Evolutionary conservation across 73 alveolate genomes (phyloP).

Genomic region (Blepharisma stoltei): DNA sequence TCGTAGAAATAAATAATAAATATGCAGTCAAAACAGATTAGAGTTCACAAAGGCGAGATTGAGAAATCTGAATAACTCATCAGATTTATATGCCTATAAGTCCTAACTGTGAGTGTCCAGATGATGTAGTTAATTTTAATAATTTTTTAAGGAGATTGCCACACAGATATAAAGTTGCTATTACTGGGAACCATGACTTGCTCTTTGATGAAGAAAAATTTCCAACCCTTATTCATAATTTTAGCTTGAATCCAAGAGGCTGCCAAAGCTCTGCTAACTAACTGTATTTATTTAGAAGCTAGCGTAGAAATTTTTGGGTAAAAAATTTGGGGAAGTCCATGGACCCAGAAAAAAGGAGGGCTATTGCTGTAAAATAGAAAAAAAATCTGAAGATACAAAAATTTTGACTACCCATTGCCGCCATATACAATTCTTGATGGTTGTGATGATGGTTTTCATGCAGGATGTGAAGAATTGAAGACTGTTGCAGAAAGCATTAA

Average conservation of each 20-base stretch:
- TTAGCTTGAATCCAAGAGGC: background rate
- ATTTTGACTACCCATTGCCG: conserved; percentile 43
- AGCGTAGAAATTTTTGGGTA: conserved; percentile 17
- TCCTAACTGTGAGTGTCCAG: background rate
- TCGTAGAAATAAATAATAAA: background rate
- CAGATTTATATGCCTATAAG: conserved; percentile 35
- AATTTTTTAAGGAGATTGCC: background rate
- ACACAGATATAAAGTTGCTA: conserved; percentile 30
- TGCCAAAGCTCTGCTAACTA: conserved; percentile 1
- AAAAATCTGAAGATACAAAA: conserved; percentile 39
- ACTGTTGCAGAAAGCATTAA: conserved; percentile 13
- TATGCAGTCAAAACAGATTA: background rate
- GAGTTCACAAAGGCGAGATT: conserved; percentile 1
- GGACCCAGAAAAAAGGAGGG: conserved; percentile 20
- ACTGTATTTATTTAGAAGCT: conserved; percentile 35
- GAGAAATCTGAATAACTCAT: background rate
- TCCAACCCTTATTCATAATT: background rate
- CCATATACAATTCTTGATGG: conserved; percentile 32
- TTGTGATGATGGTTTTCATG: conserved; percentile 7
- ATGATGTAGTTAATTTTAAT: conserved; percentile 23
- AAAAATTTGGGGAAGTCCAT: conserved; percentile 39
- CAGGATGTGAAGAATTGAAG: conserved; percentile 32
- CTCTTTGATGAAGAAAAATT: conserved; percentile 33
- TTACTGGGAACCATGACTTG: conserved; percentile 45
- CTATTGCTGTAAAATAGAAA: conserved; percentile 26